Percentiles rank a stretch among this genome's conserved stretches.
Conservation (phyloP, 2,329 filamentous ascomycete species). For the Aspergillus sp. region DNA sequence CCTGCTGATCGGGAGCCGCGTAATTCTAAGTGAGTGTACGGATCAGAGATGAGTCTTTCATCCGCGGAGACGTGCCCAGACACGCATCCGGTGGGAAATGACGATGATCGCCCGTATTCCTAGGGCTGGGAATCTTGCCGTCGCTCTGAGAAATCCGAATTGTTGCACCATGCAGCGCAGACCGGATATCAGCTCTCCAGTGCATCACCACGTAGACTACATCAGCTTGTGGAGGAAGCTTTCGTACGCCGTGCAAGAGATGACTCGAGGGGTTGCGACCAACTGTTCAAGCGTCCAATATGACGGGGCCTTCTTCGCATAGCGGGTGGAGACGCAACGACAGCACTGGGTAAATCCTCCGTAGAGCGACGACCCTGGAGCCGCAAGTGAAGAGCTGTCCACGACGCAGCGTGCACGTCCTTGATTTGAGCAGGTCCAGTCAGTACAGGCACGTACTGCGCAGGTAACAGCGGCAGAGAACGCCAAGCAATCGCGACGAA, state of each 20-base stretch:
- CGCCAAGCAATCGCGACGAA: background rate
- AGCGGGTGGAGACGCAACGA: conserved; percentile 1
- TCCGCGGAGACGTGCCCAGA: background rate
- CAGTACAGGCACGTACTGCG: too few species aligned
- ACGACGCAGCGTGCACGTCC: background rate
- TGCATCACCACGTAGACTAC: conserved; percentile 5
- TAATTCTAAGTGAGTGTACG: conserved; percentile 14
- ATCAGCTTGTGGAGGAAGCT: conserved; percentile 13
- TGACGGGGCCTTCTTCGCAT: conserved; percentile 1
- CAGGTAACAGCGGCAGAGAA: background rate
- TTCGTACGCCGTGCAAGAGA: background rate
- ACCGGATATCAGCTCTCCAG: background rate
- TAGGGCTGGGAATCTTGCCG: conserved; percentile 2
- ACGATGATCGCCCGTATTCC: background rate
- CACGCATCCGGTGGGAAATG: background rate
- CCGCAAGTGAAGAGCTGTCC: background rate
- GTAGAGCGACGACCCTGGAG: background rate
- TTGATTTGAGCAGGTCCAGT: too few species aligned
- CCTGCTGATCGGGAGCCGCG: conserved; percentile 22
- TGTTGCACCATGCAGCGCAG: background rate
- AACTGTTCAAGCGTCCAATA: background rate
- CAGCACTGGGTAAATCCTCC: background rate
- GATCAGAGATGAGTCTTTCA: background rate
- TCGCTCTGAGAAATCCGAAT: background rate
- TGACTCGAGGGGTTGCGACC: background rate